Evolutionary conservation across 495 filamentous ascomycete species (phyloP).

Genomic region (Aspergillus haitiensis): DNA sequence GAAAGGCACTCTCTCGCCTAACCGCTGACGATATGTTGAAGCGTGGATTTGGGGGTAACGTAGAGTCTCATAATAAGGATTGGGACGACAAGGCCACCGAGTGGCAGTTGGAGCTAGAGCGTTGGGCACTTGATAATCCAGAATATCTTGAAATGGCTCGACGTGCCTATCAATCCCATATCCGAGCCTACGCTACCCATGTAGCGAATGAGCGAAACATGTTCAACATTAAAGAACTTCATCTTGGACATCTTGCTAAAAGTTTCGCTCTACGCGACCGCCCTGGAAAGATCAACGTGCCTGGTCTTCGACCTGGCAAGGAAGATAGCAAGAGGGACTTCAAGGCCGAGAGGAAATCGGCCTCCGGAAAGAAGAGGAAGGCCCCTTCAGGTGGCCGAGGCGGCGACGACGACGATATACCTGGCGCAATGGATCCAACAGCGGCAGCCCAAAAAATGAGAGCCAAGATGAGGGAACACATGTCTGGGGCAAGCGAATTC

Average conservation of each 20-base stretch:
- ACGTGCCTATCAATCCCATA: constrained; percentile 84
- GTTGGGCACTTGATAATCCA: constrained; percentile 64
- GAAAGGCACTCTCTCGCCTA: constrained; percentile 51
- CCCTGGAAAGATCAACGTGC: constrained; percentile 80
- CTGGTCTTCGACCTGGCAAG: constrained; percentile 52
- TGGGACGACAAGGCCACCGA: constrained; percentile 73
- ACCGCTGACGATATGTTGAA: constrained; percentile 62
- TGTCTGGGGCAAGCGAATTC: constrained; percentile 77
- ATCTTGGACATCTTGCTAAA: constrained; percentile 93
- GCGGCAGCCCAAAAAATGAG: constrained; percentile 74
- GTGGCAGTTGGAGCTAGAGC: constrained; percentile 73
- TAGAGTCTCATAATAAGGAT: constrained; percentile 41
- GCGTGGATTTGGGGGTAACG: constrained; percentile 57
- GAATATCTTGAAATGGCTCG: constrained; percentile 68
- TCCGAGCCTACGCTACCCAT: constrained; percentile 93
- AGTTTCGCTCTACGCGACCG: constrained; percentile 85
- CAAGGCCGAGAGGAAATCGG: constrained; percentile 44
- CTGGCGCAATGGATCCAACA: constrained; percentile 47
- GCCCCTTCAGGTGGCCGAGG: constrained; percentile 23
- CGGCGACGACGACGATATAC: constrained; percentile 41
- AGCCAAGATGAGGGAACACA: constrained; percentile 75
- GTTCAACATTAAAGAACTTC: constrained; percentile 86
- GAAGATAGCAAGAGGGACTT: constrained; percentile 50
- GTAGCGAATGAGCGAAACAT: constrained; percentile 74
- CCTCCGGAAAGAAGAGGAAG: constrained; percentile 41